Evolutionary conservation across 140 eudicot genomes (phyloP), one percentile per base, ranked within the genome.

Genomic region (Bidens hawaiensis): DNA sequence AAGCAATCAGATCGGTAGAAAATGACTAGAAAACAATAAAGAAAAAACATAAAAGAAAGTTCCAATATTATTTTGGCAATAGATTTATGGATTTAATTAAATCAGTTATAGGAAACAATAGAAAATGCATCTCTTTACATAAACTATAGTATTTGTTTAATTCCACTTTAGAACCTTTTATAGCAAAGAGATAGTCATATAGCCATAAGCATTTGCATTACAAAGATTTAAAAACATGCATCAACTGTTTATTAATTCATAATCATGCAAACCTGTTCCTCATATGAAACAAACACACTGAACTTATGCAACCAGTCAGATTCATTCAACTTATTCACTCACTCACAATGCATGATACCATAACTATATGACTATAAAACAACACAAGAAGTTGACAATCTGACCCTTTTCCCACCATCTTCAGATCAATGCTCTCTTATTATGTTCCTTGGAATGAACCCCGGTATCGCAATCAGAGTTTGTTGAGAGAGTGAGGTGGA

Each of bases 401-500:
- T 47, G 52, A 25, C 69, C 50, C 62, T 19, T 38, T 51, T 56
- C 23, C n/a, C 13, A 41, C 65, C 51, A 52, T 72, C 14, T 2
- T 38, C 33, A 60, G 30, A 38, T 38, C 43, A 45, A 24, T 22
- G 38, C 14, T 38, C 10, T 38, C 43, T 36, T 62, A 60, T 38
- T 31, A 30, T 21, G 56, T 8, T 77, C 80, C 68, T 81, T 62
- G n/a, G 73, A 34, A 40, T 51, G 67, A 52, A 54, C 6, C 16
- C 60, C 71, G 22, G 22, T 19, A 64, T 59, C 27, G 65, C 43
- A 52, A 43, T 78, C 81, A n/a, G 41, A 1, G n/a, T 55, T 28
- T 16, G 43, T 15, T 0, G 79, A 46, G 57, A 83, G 25, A 30
- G 85, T 62, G 42, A 83, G 68, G 70, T 83, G 86, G 36, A 87